Percentiles rank a stretch among this genome's conserved stretches.
Conservation (phyloP, 2,329 filamentous ascomycete species). For the Plectosphaerella cucumerina region DNA sequence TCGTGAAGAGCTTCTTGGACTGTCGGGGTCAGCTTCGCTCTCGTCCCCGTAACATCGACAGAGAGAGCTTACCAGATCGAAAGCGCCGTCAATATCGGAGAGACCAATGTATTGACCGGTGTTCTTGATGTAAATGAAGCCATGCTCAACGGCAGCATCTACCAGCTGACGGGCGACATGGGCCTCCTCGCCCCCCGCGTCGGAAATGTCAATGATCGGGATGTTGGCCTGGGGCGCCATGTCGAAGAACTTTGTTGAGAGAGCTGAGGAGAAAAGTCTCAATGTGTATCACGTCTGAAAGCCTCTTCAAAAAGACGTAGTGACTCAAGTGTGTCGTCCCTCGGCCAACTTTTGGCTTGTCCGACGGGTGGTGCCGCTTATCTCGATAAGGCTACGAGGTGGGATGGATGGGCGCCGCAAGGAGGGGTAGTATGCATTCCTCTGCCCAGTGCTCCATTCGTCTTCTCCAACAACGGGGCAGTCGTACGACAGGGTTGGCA, state of each 20-base stretch:
- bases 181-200: conserved; percentile 46
- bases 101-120: conserved; percentile 64
- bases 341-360: too few species aligned
- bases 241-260: background rate
- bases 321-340: too few species aligned
- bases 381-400: too few species aligned
- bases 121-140: conserved; percentile 87
- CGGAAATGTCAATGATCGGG: conserved; percentile 78
- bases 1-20: conserved; percentile 68
- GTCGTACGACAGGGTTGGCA: too few species aligned
- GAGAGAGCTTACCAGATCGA: conserved; percentile 58
- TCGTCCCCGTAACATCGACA: background rate
- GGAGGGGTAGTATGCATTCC: too few species aligned
- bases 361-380: too few species aligned
- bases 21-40: conserved; percentile 22
- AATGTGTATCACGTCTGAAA: too few species aligned
- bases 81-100: conserved; percentile 64
- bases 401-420: too few species aligned
- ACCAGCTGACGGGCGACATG: conserved; percentile 65
- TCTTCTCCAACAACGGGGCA: too few species aligned
- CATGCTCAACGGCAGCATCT: conserved; percentile 74
- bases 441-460: too few species aligned
- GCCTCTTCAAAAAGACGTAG: too few species aligned
- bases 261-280: too few species aligned
- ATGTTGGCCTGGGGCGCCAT: conserved; percentile 46